Percentiles rank a stretch among this genome's conserved stretches.
Conservation (phyloP, 1,284 basidiomycete species). For the Ustilago bromivora region DNA sequence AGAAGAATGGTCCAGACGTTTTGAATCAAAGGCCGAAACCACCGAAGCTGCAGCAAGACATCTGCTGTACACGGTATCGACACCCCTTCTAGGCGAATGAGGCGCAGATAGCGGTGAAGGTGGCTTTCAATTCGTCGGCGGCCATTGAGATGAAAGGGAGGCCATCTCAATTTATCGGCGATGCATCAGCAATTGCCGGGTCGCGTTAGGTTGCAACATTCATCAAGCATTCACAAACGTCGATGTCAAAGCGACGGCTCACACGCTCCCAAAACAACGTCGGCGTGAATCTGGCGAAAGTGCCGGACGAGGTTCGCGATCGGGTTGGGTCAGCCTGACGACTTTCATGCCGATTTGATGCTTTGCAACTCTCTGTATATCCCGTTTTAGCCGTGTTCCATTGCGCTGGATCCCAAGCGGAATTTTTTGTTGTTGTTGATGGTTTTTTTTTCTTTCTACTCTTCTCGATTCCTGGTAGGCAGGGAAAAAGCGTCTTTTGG, state of each 20-base stretch:
- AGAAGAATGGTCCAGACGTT: too few species aligned
- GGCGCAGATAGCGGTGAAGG: too few species aligned
- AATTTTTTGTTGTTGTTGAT: neutral
- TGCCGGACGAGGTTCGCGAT: slow-evolving; percentile 1
- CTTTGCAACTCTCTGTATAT: slow-evolving; percentile 8
- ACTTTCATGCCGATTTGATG: slow-evolving; percentile 11
- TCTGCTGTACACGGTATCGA: too few species aligned
- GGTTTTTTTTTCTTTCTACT: neutral
- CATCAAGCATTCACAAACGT: neutral
- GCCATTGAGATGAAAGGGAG: neutral
- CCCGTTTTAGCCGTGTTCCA: slow-evolving; percentile 2
- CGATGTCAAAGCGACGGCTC: too few species aligned
- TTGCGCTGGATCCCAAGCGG: slow-evolving; percentile 9
- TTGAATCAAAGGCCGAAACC: too few species aligned
- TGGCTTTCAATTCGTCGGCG: too few species aligned
- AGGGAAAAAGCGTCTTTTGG: neutral
- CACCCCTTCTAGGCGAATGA: too few species aligned
- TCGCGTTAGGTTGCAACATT: neutral
- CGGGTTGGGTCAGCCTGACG: neutral
- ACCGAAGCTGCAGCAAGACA: too few species aligned
- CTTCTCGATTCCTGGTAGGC: neutral
- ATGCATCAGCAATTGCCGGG: neutral
- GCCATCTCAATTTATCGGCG: neutral
- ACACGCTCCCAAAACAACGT: neutral
- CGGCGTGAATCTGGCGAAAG: neutral